Conservation (phyloP, 1,139 yeast species). For the Kodamaea sp. region DNA sequence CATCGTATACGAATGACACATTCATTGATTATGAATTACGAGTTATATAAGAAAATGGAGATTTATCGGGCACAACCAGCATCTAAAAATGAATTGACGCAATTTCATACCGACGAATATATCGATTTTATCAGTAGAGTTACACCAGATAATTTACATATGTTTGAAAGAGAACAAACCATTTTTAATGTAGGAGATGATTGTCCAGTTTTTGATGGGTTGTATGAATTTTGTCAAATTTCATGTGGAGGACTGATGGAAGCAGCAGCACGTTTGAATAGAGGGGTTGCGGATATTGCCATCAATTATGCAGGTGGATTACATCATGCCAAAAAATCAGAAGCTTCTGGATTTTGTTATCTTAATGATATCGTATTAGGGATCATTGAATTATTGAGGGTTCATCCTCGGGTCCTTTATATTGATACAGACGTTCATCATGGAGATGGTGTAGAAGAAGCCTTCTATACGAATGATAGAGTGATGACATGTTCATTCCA, state of each 20-base stretch:
- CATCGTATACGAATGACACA: constrained; percentile 99
- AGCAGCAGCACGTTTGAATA: constrained; percentile 90
- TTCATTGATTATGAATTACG: constrained; percentile 94
- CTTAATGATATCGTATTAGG: constrained; percentile 83
- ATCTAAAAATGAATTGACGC: constrained; percentile 96
- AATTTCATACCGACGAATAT: constrained; percentile 95
- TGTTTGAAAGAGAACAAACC: constrained; percentile 86
- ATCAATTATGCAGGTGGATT: constrained; percentile 96
- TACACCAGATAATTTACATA: constrained; percentile 88
- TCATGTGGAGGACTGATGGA: constrained; percentile 97
- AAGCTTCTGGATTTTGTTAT: constrained; percentile 95
- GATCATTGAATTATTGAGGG: constrained; percentile 80
- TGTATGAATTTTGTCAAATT: constrained; percentile 89
- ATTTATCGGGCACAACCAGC: constrained; percentile 96
- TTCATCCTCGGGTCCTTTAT: constrained; percentile 89
- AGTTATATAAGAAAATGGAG: constrained; percentile 94
- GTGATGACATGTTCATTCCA: constrained; percentile 98
- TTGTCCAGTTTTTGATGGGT: constrained; percentile 94
- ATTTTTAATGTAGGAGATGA: constrained; percentile 97
- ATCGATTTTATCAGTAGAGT: constrained; percentile 90
- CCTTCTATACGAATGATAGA: constrained; percentile 91
- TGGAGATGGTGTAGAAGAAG: constrained; percentile 98
- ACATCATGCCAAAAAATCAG: constrained; percentile 94
- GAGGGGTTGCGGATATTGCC: constrained; percentile 93
- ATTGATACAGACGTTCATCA: constrained; percentile 96